A percentile compares a stretch with the other conserved stretches of the same genome.
These are phyloP conservation scores for Pyricularia grisea DNA, from an alignment of 2,329 filamentous ascomycete genomes.

Conservation along the genomic window DNA sequence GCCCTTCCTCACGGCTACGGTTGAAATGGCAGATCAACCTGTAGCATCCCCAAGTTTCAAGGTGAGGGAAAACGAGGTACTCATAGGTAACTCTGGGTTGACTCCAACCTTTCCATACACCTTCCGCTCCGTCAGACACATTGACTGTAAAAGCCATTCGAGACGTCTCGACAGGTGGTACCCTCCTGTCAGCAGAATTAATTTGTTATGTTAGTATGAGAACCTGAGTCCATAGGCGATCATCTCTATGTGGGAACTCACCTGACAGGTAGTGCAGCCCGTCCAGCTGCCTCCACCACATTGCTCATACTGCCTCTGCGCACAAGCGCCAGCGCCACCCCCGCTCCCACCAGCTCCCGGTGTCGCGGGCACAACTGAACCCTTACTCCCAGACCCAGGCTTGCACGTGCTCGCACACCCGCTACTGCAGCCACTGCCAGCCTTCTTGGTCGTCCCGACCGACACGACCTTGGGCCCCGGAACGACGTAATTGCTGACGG, in stretches of 20 bases:
- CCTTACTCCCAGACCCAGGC: constrained; percentile 16
- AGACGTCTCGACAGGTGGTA: constrained; percentile 24
- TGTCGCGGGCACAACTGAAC: constrained; percentile 9
- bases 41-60: no score
- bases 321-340: constrained; percentile 16
- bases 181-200: constrained; percentile 16
- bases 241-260: constrained; percentile 13
- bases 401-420: constrained; percentile 31
- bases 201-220: neutral
- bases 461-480: constrained; percentile 33
- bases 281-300: constrained; percentile 30
- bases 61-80: no score
- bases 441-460: constrained; percentile 27
- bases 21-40: no score
- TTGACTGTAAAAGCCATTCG: constrained; percentile 28
- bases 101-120: no score
- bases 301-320: constrained; percentile 24
- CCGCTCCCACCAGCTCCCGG: constrained; percentile 9
- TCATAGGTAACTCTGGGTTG: no score
- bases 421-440: constrained; percentile 25
- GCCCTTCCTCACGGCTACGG: no score
- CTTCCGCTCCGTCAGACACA: constrained; percentile 15
- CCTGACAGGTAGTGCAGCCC: constrained; percentile 29
- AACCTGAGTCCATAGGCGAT: neutral
- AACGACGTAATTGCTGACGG: constrained; percentile 27